Base-by-base conservation (phyloP, 1,284 basidiomycete genomes). In the Cryptococcus sp. region DNA sequence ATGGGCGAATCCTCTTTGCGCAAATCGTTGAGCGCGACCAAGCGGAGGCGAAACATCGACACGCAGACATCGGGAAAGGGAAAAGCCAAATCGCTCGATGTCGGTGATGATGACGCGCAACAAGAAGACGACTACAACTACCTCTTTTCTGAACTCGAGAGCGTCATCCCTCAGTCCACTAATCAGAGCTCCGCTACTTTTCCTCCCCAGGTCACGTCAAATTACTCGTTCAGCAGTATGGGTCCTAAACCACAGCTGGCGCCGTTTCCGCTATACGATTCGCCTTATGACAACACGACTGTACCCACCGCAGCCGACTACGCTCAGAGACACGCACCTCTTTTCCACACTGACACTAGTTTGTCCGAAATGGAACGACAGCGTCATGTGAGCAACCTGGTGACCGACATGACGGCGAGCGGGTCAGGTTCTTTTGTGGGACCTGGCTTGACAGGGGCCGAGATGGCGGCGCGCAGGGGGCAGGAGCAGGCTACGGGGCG, bases 391-490 rank as follows among this genome's bases (percentile, higher is more conserved):
- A 48, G 56, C 20, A 49, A 51, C 15, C 58, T 63, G 5, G 59
- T 68, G 6, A 59, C 61, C 5, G 58, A 54, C 17, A 23, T 66
- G 20, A 66, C 62, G 13, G 30, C 30, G 16, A 51, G 42, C 13
- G 22, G 20, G 5, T 57, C 49, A 51, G 47, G 22, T 11, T 20
- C 3, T 47, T 57, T 7, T 43, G 51, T 19, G 58, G 30, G 56
- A n/a, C 55, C 56, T 20, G 25, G 42, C 27, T 45, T 71, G 63
- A 69, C 66, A 3, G 55, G 59, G 2, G 61, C 57, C 6, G 67
- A 74, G 50, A 60, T 75, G n/a, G 68, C 66, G 40, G 69, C 67
- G 57, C 62, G 71, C 27, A 58, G 60, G 22, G 55, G 59, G 41
- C 57, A 68, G 23, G 68, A 72, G 54, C 65, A 72, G 38, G 63